Conservation (phyloP, 169 alveolate genomes). For the Plasmodium inui region DNA sequence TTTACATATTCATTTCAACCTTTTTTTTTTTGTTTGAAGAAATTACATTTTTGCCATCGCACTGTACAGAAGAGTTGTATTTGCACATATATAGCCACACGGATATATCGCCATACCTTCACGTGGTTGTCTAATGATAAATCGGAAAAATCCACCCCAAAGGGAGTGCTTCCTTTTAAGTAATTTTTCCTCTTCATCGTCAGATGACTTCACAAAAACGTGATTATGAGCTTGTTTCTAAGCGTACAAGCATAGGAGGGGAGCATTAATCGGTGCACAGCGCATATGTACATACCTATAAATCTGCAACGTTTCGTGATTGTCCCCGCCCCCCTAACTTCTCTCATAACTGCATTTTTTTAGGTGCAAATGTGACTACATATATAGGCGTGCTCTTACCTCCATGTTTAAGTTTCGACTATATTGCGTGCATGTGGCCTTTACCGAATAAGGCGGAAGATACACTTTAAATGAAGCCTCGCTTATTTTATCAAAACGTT, state of each 20-base stretch:
- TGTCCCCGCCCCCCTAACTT: background rate
- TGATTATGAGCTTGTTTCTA: constrained; percentile 25
- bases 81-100: background rate
- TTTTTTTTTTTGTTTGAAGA: background rate
- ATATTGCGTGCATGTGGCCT: background rate
- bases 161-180: background rate
- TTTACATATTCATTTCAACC: background rate
- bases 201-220: background rate
- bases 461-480: background rate
- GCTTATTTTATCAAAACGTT: background rate
- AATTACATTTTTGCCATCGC: background rate
- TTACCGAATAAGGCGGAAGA: background rate
- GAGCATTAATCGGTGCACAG: background rate
- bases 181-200: background rate
- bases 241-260: background rate
- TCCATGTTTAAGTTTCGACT: background rate
- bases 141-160: background rate
- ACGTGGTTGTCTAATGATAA: background rate
- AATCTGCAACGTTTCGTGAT: background rate
- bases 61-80: background rate
- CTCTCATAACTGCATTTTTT: background rate
- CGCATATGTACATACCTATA: background rate
- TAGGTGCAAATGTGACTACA: background rate
- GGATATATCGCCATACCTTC: background rate
- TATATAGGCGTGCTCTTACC: background rate